phyloP scores from a whole-genome alignment of 1,284 basidiomycete genomes.

The Omphalotus olearius region DNA sequence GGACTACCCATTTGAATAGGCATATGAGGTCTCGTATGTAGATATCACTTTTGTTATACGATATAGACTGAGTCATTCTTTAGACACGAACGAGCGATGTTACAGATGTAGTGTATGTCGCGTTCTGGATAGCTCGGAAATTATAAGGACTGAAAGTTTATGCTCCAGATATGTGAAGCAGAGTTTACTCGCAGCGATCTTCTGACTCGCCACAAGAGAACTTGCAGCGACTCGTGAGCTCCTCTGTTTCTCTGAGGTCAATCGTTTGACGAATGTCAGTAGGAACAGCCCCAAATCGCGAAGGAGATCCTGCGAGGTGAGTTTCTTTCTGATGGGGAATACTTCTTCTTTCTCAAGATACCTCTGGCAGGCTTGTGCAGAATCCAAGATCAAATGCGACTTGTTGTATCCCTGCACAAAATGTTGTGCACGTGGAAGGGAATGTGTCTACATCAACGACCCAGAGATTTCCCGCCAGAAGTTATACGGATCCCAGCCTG shows the following conservation, averaged over 20 bases:
- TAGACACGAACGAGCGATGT: conserved; percentile 8
- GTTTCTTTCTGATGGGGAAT: not conserved
- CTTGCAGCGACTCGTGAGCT: conserved; percentile 51
- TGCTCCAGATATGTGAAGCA: not conserved
- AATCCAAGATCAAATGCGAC: conserved; percentile 70
- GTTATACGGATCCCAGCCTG: conserved; percentile 22
- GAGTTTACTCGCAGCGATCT: conserved; percentile 57
- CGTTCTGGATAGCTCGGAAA: not conserved
- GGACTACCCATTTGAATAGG: conserved; percentile 53
- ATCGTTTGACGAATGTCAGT: not conserved
- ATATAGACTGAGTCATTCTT: not conserved
- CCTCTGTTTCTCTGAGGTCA: not conserved
- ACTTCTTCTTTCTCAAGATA: not conserved
- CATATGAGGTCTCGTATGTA: conserved; percentile 40
- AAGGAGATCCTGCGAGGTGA: conserved; percentile 44
- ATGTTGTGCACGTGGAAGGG: conserved; percentile 53
- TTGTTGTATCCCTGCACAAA: conserved; percentile 63
- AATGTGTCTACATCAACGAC: conserved; percentile 56
- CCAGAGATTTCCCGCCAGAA: conserved; percentile 35
- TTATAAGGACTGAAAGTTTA: not conserved
- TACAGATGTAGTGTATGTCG: conserved; percentile 5
- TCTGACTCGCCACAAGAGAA: conserved; percentile 51
- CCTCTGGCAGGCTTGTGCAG: conserved; percentile 51
- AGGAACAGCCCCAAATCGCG: conserved; percentile 26
- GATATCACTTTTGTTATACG: not conserved